Evolutionary conservation across 2,329 filamentous ascomycete genomes (phyloP).

Genomic region (Fonsecaea multimorphosa): DNA sequence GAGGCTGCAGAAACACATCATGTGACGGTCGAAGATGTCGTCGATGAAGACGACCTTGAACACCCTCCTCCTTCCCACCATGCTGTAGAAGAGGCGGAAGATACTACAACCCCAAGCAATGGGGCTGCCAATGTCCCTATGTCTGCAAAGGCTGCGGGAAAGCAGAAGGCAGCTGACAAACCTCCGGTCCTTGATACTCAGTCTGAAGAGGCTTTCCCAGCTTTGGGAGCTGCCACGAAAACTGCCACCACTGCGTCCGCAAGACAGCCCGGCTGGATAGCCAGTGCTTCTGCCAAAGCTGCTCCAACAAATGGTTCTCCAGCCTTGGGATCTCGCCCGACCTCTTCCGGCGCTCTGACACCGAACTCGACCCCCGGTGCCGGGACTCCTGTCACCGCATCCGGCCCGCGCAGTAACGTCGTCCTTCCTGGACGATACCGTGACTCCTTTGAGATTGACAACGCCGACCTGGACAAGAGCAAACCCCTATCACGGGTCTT

Average conservation of each 20-base stretch:
- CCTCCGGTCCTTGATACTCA: slow-evolving; percentile 73
- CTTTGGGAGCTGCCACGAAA: slow-evolving; percentile 76
- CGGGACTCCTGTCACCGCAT: slow-evolving; percentile 53
- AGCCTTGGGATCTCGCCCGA: slow-evolving; percentile 60
- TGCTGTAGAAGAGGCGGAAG: slow-evolving; percentile 37
- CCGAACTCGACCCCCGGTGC: slow-evolving; percentile 68
- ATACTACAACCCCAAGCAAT: slow-evolving; percentile 46
- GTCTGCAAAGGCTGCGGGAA: slow-evolving; percentile 70
- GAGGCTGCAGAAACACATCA: slow-evolving; percentile 60
- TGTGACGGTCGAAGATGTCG: slow-evolving; percentile 77
- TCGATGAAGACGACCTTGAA: slow-evolving; percentile 76
- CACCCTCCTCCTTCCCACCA: slow-evolving; percentile 59
- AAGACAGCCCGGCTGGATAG: slow-evolving; percentile 63
- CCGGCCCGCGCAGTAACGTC: slow-evolving; percentile 42
- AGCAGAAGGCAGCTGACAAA: slow-evolving; percentile 62
- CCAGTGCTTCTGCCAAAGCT: slow-evolving; percentile 53
- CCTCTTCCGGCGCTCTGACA: slow-evolving; percentile 62
- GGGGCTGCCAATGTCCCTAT: slow-evolving; percentile 58
- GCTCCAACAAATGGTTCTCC: slow-evolving; percentile 53
- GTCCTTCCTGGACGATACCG: slow-evolving; percentile 78
- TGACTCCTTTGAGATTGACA: slow-evolving; percentile 75
- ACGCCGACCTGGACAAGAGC: slow-evolving; percentile 74
- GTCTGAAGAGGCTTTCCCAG: slow-evolving; percentile 92
- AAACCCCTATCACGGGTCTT: slow-evolving; percentile 84
- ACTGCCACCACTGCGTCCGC: slow-evolving; percentile 76